phyloP scores from a whole-genome alignment of 371 early-diverging fungal genomes.

The Mortierella sp. region DNA sequence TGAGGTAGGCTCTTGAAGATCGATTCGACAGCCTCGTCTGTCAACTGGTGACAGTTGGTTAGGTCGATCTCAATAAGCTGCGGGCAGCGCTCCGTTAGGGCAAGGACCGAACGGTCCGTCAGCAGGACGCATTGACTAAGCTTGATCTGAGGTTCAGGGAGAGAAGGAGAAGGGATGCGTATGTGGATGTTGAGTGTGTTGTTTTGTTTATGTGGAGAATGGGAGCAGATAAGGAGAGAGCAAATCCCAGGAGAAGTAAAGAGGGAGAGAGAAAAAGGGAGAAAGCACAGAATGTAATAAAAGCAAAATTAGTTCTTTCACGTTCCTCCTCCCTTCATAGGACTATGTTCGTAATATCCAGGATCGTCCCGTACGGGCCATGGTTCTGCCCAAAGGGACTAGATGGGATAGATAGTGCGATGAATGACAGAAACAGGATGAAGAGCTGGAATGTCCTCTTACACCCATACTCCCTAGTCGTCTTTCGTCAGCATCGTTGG shows the following conservation, averaged over 20 bases:
- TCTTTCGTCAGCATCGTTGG: constrained; percentile 21
- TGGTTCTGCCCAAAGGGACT: no score
- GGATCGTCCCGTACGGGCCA: not conserved
- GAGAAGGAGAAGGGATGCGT: not conserved
- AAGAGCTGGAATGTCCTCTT: constrained; percentile 15
- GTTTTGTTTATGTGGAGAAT: not conserved
- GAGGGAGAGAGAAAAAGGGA: no score
- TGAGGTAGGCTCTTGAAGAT: constrained; percentile 56
- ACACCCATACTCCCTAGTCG: constrained; percentile 16
- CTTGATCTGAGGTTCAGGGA: constrained; percentile 56
- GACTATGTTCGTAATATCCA: not conserved
- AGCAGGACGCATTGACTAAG: constrained; percentile 59
- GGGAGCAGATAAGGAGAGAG: no score
- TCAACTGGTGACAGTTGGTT: constrained; percentile 57
- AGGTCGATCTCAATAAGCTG: constrained; percentile 64
- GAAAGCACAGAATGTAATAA: not conserved
- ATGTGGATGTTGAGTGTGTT: not conserved
- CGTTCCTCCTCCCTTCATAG: not conserved
- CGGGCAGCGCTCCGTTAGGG: constrained; percentile 60
- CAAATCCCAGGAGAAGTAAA: not conserved
- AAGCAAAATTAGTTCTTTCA: not conserved
- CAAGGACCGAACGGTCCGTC: constrained; percentile 57
- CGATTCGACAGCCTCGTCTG: constrained; percentile 52
- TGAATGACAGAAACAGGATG: no score
- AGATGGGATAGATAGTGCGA: no score